phyloP scores from a whole-genome alignment of 768 basidiomycete genomes.

The Termitomyces sp. region DNA sequence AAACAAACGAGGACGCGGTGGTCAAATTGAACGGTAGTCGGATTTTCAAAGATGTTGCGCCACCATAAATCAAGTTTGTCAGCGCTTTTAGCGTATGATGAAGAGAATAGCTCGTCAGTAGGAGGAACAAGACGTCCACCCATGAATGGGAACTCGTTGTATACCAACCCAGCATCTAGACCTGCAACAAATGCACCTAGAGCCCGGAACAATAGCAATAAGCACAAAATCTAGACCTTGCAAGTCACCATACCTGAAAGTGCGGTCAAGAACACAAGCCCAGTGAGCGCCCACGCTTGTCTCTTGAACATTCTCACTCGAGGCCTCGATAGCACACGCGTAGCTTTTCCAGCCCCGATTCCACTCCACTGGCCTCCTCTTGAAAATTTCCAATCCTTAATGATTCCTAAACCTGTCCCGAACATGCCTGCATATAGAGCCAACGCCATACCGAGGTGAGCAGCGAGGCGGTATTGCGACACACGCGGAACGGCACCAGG shows the following conservation, averaged over 20 bases:
- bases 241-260: conserved; percentile 63
- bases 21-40: conserved; percentile 95
- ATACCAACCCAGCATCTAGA: conserved; percentile 92
- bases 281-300: conserved; percentile 58
- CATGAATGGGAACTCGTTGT: conserved; percentile 98
- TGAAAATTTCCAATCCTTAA: conserved; percentile 77
- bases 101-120: conserved; percentile 72
- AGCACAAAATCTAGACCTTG: neutral
- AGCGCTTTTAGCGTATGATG: conserved; percentile 61
- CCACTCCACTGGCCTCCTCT: conserved; percentile 57
- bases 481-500: conserved; percentile 90
- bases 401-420: conserved; percentile 64
- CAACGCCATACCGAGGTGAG: conserved; percentile 90
- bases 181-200: conserved; percentile 97
- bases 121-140: conserved; percentile 85
- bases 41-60: conserved; percentile 96
- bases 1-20: conserved; percentile 82
- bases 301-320: conserved; percentile 53
- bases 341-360: conserved; percentile 33
- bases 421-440: conserved; percentile 94
- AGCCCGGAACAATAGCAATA: neutral
- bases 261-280: conserved; percentile 85
- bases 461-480: conserved; percentile 93
- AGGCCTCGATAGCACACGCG: conserved; percentile 49
- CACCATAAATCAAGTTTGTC: conserved; percentile 85